Conservation (phyloP, 2,329 filamentous ascomycete species). For the Gremmenia infestans region DNA sequence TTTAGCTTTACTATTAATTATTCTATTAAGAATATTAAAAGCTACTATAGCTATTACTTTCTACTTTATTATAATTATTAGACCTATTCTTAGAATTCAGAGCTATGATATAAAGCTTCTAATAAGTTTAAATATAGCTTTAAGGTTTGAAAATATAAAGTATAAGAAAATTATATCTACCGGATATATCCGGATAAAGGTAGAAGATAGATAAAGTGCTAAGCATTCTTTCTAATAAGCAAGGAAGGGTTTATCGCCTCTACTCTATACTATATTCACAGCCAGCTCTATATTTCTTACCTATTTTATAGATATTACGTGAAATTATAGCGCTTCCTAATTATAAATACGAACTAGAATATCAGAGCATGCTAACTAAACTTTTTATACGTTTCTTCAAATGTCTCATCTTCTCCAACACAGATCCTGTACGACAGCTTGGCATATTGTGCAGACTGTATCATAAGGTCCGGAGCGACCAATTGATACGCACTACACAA, state of each 20-base stretch:
- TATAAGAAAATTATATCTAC: constrained; percentile 7
- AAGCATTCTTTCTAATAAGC: constrained; percentile 14
- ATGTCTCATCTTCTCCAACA: too few relatives aligned
- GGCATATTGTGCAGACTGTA: too few relatives aligned
- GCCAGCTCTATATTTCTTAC: not conserved
- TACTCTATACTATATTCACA: constrained; percentile 9
- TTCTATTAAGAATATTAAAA: not conserved
- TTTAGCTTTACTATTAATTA: not conserved
- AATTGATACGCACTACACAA: too few relatives aligned
- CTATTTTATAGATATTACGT: not conserved
- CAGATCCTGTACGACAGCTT: too few relatives aligned
- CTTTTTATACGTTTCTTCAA: too few relatives aligned
- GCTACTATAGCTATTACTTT: not conserved
- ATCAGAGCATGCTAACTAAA: too few relatives aligned
- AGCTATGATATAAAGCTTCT: not conserved
- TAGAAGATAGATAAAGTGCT: constrained; percentile 13
- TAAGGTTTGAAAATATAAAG: not conserved
- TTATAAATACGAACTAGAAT: too few relatives aligned
- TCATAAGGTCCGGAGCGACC: too few relatives aligned
- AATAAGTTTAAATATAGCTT: not conserved
- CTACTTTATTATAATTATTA: not conserved
- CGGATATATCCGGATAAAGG: constrained; percentile 17
- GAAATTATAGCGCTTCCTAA: not conserved
- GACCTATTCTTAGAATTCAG: not conserved
- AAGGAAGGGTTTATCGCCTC: constrained; percentile 10